Base-by-base conservation (phyloP, 2,329 filamentous ascomycete species). In the Cladosporium sp. region DNA sequence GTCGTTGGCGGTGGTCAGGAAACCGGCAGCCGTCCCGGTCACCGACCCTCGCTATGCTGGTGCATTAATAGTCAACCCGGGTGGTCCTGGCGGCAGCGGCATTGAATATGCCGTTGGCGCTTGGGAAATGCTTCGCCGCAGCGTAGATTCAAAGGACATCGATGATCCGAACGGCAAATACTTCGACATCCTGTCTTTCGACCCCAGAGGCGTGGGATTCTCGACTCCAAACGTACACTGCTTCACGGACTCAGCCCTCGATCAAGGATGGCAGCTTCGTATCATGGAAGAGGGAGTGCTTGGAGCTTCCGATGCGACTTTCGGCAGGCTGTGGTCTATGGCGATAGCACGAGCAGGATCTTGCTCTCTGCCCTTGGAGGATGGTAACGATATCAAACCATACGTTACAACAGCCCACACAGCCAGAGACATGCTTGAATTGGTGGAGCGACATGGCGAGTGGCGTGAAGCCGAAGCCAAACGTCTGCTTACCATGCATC, bases 401-500 rank as follows among this genome's bases (percentile, higher is more conserved):
- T 74, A 73, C 57, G 63, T 74, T 40, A 71, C 70, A 13, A 78
- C 76, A 0, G 71, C 73, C 1, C 71, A 68, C 19, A 72, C 74
- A 2, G 75, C 73, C 2, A 63, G 70, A 34, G 75, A 79, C 53
- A 77, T 79, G 73, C 60, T 79, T 7, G 68, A 72, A 36, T 68
- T 79, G 30, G 64, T 72, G 9, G 75, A 79, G 53, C 47, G 45
- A 20, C 70, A 73, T 50, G 71, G 61, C 27, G 53, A 54, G 22
- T 64, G 61, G 61, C 56, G 62, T 13, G 57, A 64, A 39, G n/a
- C 60, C 18, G 58, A 72, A 42, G 55, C 56, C 4, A 52, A 34
- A 15, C 37, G 50, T n/a, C 24, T 57, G 1, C 15, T 55, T 4
- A 19, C 19, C 6, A 15, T 27, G n/a, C 7, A 11, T 9, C 13